Evolutionary conservation across 345 rosid species (phyloP).

Genomic region (Theobroma cacao): DNA sequence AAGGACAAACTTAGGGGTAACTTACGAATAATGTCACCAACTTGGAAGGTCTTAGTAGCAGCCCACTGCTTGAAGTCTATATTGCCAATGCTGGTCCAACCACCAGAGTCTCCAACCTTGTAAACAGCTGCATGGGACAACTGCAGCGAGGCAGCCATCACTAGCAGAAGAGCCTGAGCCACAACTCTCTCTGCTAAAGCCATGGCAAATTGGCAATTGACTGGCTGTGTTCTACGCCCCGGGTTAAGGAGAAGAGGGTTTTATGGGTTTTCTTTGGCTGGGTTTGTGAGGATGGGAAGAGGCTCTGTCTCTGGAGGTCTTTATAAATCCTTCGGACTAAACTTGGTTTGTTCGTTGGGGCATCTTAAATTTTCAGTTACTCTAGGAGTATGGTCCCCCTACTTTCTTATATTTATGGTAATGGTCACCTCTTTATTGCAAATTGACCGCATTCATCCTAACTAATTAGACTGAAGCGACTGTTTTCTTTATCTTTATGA

Average conservation of each 20-base stretch:
- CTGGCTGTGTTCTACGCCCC: neutral
- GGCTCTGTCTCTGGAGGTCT: neutral
- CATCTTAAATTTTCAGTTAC: neutral
- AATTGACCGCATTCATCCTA: neutral
- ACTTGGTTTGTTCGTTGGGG: slow-evolving; percentile 9
- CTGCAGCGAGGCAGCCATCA: slow-evolving; percentile 19
- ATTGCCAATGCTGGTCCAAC: slow-evolving; percentile 92
- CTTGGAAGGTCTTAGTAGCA: slow-evolving; percentile 62
- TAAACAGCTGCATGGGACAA: slow-evolving; percentile 48
- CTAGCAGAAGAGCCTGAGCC: slow-evolving; percentile 17
- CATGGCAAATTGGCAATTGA: slow-evolving; percentile 12
- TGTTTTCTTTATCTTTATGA: neutral
- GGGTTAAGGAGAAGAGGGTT: neutral
- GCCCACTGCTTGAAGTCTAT: slow-evolving; percentile 86
- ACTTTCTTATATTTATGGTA: neutral
- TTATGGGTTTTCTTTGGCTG: neutral
- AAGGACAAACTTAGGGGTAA: slow-evolving; percentile 7
- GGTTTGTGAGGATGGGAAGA: slow-evolving; percentile 15
- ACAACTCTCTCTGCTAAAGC: slow-evolving; percentile 15
- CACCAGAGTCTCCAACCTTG: slow-evolving; percentile 87
- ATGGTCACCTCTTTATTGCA: neutral
- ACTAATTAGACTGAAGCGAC: neutral
- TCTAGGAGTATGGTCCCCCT: neutral
- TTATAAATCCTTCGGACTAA: slow-evolving; percentile 19
- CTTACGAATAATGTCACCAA: slow-evolving; percentile 77